Evolutionary conservation across 768 basidiomycete genomes (phyloP).

Genomic region (Chlorophyllum brunneum): DNA sequence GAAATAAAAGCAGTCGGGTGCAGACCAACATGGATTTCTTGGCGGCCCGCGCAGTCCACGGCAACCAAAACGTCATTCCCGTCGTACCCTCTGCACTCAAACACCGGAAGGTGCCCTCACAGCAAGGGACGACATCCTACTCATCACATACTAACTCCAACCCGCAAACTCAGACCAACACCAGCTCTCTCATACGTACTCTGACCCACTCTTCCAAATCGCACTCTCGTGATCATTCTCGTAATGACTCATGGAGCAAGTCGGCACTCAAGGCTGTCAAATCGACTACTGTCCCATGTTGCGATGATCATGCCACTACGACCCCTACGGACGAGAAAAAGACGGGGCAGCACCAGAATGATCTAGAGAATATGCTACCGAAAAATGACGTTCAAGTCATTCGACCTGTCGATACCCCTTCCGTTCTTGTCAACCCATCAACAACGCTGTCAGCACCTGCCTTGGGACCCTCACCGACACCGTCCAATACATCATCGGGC

Average conservation of each 20-base stretch:
- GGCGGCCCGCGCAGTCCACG: slow-evolving; percentile 62
- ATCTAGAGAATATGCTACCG: slow-evolving; percentile 37
- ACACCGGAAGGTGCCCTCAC: slow-evolving; percentile 2
- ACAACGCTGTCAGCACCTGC: slow-evolving; percentile 3
- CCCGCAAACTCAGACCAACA: slow-evolving; percentile 2
- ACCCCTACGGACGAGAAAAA: slow-evolving; percentile 16
- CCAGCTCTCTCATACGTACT: slow-evolving; percentile 3
- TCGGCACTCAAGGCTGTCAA: slow-evolving; percentile 38
- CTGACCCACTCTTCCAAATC: slow-evolving; percentile 10
- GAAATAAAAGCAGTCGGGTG: slow-evolving; percentile 19
- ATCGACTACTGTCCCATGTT: slow-evolving; percentile 22
- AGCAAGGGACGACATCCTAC: neutral
- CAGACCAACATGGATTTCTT: slow-evolving; percentile 53
- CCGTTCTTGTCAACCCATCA: slow-evolving; percentile 23
- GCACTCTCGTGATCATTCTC: slow-evolving; percentile 30
- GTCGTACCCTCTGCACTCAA: slow-evolving; percentile 20
- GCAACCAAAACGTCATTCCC: slow-evolving; percentile 57
- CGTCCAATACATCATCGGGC: slow-evolving; percentile 23
- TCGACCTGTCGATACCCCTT: slow-evolving; percentile 39
- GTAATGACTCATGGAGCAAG: slow-evolving; percentile 41
- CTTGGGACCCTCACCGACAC: slow-evolving; percentile 12
- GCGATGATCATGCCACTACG: neutral
- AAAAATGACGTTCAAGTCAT: slow-evolving; percentile 38
- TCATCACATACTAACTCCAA: slow-evolving; percentile 3
- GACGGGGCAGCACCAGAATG: slow-evolving; percentile 3